Conservation (phyloP, 352 stramenopile species). For the Thraustochytrium striatum region DNA sequence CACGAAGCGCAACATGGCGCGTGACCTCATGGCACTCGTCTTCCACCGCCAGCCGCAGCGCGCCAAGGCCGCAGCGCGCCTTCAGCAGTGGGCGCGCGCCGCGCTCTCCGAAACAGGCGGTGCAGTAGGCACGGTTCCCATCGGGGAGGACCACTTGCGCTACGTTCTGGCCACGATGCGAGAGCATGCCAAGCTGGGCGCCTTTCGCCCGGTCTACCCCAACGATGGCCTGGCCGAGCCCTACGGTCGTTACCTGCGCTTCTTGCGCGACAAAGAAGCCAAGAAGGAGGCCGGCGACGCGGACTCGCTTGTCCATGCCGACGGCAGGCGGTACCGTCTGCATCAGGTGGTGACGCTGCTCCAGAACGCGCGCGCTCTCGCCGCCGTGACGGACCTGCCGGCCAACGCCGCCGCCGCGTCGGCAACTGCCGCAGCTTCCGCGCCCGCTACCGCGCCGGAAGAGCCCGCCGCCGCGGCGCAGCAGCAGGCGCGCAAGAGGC, state of each 20-base stretch:
- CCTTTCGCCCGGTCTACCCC: constrained; percentile 25
- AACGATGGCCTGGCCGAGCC: neutral
- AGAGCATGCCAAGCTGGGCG: constrained; percentile 1
- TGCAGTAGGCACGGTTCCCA: too few relatives aligned
- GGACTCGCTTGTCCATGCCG: neutral
- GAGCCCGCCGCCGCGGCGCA: too few relatives aligned
- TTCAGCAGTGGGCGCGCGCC: neutral
- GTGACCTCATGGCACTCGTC: constrained; percentile 30
- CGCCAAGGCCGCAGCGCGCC: neutral
- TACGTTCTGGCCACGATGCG: constrained; percentile 12
- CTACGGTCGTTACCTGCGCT: constrained; percentile 13
- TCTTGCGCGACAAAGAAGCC: constrained; percentile 20
- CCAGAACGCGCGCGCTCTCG: neutral
- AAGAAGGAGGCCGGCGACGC: neutral
- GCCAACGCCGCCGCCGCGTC: too few relatives aligned
- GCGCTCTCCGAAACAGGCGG: neutral
- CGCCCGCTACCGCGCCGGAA: too few relatives aligned
- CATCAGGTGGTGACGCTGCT: constrained; percentile 30
- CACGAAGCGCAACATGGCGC: constrained; percentile 44
- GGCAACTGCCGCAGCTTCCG: too few relatives aligned
- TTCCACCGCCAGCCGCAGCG: neutral
- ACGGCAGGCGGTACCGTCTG: constrained; percentile 16
- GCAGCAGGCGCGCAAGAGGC: too few relatives aligned
- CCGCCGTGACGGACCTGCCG: neutral
- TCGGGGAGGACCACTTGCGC: constrained; percentile 21